Conservation (phyloP, 202 grass and related monocot species). For the Dendrocalamus latiflorus region DNA sequence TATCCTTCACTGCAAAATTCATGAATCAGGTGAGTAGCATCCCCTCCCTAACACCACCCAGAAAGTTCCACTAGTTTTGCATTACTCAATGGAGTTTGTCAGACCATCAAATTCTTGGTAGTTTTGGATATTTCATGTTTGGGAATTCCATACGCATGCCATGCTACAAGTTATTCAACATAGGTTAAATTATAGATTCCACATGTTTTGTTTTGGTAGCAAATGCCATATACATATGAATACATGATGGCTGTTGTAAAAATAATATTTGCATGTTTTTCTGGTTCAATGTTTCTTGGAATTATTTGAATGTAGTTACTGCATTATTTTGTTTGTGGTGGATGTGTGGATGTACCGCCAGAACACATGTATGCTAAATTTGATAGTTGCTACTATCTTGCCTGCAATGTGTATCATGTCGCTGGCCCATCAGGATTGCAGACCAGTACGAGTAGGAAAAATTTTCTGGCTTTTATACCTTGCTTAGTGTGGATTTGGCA, state of each 20-base stretch:
- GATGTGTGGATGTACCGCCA: background rate
- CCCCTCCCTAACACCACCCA: background rate
- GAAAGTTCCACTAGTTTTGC: background rate
- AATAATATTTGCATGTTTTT: background rate
- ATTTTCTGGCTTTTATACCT: background rate
- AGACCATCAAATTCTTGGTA: background rate
- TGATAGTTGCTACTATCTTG: background rate
- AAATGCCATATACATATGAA: background rate
- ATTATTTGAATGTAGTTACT: background rate
- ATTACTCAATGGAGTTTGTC: background rate
- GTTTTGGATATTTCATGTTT: constrained; percentile 17
- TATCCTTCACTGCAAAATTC: constrained; percentile 75
- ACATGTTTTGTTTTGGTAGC: background rate
- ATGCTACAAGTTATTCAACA: background rate
- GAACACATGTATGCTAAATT: background rate
- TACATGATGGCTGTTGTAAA: background rate
- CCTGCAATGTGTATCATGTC: background rate
- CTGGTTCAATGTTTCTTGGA: background rate
- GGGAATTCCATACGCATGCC: background rate
- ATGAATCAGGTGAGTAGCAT: constrained; percentile 76
- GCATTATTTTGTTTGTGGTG: too few species aligned
- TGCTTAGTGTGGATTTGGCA: background rate
- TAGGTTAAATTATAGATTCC: background rate
- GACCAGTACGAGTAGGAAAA: background rate
- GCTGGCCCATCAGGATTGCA: background rate